These are phyloP conservation scores for Aaosphaeria arxii DNA, from an alignment of 2,329 filamentous ascomycete species.

Conservation along the genomic window DNA sequence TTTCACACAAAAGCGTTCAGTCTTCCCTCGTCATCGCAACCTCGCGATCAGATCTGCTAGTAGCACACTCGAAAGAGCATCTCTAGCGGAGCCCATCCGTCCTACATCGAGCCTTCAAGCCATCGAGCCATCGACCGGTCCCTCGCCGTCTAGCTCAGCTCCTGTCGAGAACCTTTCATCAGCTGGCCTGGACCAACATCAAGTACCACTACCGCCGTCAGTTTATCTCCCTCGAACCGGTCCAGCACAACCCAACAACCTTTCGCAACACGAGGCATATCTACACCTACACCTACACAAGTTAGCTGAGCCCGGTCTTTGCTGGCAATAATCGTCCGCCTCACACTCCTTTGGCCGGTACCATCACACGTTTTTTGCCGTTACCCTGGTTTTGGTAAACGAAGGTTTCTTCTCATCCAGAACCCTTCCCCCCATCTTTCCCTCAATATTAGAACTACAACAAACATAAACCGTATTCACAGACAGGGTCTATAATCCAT, in stretches of 20 bases:
- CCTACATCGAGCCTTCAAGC: no score
- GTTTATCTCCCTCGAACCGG: no score
- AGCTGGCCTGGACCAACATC: background rate
- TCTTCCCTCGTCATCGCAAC: no score
- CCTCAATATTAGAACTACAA: conserved; percentile 16
- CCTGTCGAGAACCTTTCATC: background rate
- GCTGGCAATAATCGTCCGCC: conserved; percentile 31
- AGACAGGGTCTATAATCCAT: conserved; percentile 65
- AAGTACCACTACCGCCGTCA: no score
- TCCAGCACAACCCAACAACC: no score
- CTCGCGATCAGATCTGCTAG: no score
- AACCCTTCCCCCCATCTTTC: conserved; percentile 15
- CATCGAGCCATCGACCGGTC: no score
- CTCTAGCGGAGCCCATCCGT: no score
- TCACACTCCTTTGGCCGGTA: conserved; percentile 43
- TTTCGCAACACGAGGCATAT: no score
- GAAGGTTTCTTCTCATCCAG: conserved; percentile 18
- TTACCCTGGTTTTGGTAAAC: conserved; percentile 39
- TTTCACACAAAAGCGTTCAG: no score
- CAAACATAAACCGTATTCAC: conserved; percentile 13
- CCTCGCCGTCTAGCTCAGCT: no score
- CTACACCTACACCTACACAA: background rate
- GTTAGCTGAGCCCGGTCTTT: conserved; percentile 24
- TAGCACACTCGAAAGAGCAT: no score
- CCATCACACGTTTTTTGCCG: conserved; percentile 31